Conservation (phyloP, 352 stramenopile genomes). For the Globisporangium rhizosaccharum region DNA sequence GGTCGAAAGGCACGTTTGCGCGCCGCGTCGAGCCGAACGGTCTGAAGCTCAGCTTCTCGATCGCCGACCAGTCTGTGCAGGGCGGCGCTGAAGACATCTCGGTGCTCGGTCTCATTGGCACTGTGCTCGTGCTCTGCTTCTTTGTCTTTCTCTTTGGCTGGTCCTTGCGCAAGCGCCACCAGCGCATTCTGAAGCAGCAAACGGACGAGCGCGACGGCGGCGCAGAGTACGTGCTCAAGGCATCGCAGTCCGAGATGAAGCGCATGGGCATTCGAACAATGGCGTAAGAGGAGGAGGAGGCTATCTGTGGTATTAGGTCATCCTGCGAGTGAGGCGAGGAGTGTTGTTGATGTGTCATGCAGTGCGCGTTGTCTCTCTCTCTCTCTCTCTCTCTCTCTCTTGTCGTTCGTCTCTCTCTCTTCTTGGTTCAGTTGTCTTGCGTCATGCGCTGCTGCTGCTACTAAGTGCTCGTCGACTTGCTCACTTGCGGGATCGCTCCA, state of each 20-base stretch:
- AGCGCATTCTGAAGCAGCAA: slow-evolving; percentile 31
- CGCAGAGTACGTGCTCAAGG: slow-evolving; percentile 16
- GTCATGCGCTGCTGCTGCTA: background rate
- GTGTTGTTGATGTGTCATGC: background rate
- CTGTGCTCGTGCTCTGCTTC: slow-evolving; percentile 44
- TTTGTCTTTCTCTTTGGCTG: slow-evolving; percentile 59
- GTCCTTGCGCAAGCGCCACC: slow-evolving; percentile 50
- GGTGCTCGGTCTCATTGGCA: slow-evolving; percentile 51
- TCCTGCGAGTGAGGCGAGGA: background rate
- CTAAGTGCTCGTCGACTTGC: background rate
- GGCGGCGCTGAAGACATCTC: slow-evolving; percentile 65
- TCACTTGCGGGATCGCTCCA: slow-evolving; percentile 70
- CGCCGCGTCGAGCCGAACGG: slow-evolving; percentile 49
- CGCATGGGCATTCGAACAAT: slow-evolving; percentile 65
- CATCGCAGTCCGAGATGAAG: slow-evolving; percentile 37
- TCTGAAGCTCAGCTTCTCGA: slow-evolving; percentile 64
- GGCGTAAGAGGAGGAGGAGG: slow-evolving; percentile 16
- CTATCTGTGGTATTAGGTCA: background rate
- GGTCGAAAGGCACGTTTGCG: slow-evolving; percentile 61
- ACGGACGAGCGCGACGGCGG: slow-evolving; percentile 2
- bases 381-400: background rate
- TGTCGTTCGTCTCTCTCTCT: no score
- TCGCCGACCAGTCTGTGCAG: slow-evolving; percentile 54
- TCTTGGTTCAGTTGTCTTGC: background rate
- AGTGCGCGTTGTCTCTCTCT: background rate